phyloP scores from a whole-genome alignment of 805 yeast species.

The Kazachstania bromeliacearum region DNA sequence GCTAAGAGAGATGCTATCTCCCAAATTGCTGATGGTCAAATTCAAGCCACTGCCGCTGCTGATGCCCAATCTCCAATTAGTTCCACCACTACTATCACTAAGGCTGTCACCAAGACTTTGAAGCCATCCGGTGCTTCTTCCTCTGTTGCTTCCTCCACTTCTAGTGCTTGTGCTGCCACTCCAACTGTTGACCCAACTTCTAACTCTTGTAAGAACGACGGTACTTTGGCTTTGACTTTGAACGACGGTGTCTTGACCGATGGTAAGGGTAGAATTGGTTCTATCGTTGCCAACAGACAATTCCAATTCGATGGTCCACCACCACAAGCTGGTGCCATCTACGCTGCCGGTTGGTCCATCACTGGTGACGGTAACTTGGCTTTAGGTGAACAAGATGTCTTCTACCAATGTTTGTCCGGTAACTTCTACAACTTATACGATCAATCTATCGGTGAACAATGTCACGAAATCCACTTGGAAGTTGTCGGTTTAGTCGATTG shows the following conservation, averaged over 20 bases:
- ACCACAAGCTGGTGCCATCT: slow-evolving; percentile 62
- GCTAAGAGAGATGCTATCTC: slow-evolving; percentile 35
- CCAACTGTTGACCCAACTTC: slow-evolving; percentile 18
- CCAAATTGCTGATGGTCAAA: slow-evolving; percentile 40
- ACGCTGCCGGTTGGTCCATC: slow-evolving; percentile 56
- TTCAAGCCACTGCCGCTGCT: slow-evolving; percentile 36
- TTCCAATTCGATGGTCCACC: slow-evolving; percentile 74
- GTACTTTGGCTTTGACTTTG: slow-evolving; percentile 44
- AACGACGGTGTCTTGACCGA: slow-evolving; percentile 44
- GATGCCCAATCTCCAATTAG: slow-evolving; percentile 26
- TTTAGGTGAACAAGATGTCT: slow-evolving; percentile 44
- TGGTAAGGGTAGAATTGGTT: slow-evolving; percentile 52
- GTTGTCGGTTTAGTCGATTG: slow-evolving; percentile 44
- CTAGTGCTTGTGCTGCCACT: slow-evolving; percentile 24
- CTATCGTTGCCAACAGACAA: slow-evolving; percentile 66
- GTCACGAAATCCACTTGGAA: slow-evolving; percentile 45
- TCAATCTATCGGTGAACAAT: slow-evolving; percentile 43
- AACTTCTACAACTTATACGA: slow-evolving; percentile 60
- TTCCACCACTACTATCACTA: slow-evolving; percentile 29
- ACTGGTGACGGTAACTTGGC: slow-evolving; percentile 49
- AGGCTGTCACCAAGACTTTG: slow-evolving; percentile 14
- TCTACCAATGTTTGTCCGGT: slow-evolving; percentile 60
- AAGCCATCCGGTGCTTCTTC: slow-evolving; percentile 23
- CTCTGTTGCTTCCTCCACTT: slow-evolving; percentile 25
- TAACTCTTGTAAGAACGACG: slow-evolving; percentile 23